A percentile compares a stretch with the other conserved stretches of the same genome.
Evolutionary conservation across 2,329 filamentous ascomycete genomes (phyloP).

Genomic region (Claviceps capensis): DNA sequence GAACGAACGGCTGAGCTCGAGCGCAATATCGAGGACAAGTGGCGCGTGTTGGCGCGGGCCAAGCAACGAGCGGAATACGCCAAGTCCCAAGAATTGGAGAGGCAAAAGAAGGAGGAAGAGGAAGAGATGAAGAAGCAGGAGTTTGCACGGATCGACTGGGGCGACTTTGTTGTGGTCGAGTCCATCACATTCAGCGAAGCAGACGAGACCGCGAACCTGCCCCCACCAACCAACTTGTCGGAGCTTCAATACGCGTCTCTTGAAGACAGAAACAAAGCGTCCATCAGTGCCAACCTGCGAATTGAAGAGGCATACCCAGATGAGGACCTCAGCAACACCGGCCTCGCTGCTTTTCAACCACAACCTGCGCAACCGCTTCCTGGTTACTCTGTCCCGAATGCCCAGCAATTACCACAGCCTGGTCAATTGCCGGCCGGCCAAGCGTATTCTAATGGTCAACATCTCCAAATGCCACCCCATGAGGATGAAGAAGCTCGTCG

Average conservation of each 20-base stretch:
- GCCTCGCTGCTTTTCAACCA: constrained; percentile 25
- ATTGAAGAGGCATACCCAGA: constrained; percentile 95
- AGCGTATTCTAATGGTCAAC: constrained; percentile 13
- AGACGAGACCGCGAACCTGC: constrained; percentile 75
- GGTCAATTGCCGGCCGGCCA: constrained; percentile 26
- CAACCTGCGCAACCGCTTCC: constrained; percentile 28
- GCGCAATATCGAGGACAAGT: constrained; percentile 65
- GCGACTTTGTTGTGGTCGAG: constrained; percentile 91
- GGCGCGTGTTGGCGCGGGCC: constrained; percentile 64
- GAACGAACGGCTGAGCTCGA: constrained; percentile 60
- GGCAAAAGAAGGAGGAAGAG: constrained; percentile 77
- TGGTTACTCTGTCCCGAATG: constrained; percentile 28
- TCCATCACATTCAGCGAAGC: constrained; percentile 84
- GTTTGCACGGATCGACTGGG: constrained; percentile 89
- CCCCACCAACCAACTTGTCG: constrained; percentile 75
- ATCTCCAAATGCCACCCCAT: constrained; percentile 25
- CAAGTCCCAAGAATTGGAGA: constrained; percentile 72
- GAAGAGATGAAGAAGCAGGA: constrained; percentile 64
- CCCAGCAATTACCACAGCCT: constrained; percentile 22
- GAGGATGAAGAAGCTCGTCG: constrained; percentile 50
- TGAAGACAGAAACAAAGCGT: constrained; percentile 87
- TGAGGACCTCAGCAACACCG: constrained; percentile 38
- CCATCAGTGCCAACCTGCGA: constrained; percentile 65
- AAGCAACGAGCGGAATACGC: constrained; percentile 79
- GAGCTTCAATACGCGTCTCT: constrained; percentile 90